Percentiles rank a stretch among this genome's conserved stretches.
These are phyloP conservation scores for Sonneratia caseolaris DNA, from an alignment of 345 rosid species.

Conservation along the genomic window DNA sequence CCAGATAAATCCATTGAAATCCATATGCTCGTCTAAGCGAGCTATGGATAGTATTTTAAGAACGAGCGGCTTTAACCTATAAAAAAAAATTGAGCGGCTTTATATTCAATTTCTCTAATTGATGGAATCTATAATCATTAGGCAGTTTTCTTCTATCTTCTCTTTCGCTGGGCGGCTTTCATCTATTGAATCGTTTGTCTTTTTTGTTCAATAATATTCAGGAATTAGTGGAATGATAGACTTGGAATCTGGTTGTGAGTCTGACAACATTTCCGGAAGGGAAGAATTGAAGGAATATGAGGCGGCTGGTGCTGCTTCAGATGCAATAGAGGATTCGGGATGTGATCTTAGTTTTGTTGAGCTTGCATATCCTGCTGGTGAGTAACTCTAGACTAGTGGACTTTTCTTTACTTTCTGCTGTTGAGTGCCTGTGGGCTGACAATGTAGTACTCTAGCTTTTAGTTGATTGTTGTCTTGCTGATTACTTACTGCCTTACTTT, in stretches of 20 bases:
- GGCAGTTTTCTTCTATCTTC: neutral
- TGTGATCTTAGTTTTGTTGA: slow-evolving; percentile 15
- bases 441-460: neutral
- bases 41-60: neutral
- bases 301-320: slow-evolving; percentile 12
- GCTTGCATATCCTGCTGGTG: slow-evolving; percentile 23
- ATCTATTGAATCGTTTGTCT: neutral
- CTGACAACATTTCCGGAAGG: slow-evolving; percentile 23
- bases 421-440: neutral
- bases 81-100: neutral
- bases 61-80: neutral
- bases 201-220: slow-evolving; percentile 13
- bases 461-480: neutral
- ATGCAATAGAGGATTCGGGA: slow-evolving; percentile 18
- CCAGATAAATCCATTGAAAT: too few species aligned
- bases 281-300: slow-evolving; percentile 24
- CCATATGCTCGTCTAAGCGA: too few species aligned
- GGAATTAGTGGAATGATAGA: slow-evolving; percentile 41
- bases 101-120: neutral
- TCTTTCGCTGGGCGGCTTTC: neutral
- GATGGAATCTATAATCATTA: neutral
- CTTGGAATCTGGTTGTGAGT: slow-evolving; percentile 61
- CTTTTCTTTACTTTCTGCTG: slow-evolving; percentile 5
- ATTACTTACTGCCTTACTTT: neutral
- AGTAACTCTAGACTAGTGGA: slow-evolving; percentile 9